Evolutionary conservation across 129 eudicot species (phyloP).

Genomic region (Mikania micrantha): DNA sequence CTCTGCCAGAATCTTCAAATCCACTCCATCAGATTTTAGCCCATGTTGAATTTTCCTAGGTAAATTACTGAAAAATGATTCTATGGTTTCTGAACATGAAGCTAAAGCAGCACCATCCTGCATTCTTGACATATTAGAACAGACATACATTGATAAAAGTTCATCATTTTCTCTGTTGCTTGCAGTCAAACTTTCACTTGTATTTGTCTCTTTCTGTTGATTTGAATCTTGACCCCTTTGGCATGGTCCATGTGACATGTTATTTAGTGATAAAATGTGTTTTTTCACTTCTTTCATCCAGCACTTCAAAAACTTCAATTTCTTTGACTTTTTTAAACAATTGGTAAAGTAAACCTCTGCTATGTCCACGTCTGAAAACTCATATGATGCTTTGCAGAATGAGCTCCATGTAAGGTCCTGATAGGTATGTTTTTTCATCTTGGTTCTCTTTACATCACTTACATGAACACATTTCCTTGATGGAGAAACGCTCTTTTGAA

Average conservation of each 20-base stretch:
- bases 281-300: conserved; percentile 75
- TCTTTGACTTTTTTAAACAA: conserved; percentile 51
- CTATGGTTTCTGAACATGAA: conserved; percentile 54
- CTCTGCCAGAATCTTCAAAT: conserved; percentile 69
- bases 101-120: conserved; percentile 30
- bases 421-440: conserved; percentile 26
- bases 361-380: conserved; percentile 47
- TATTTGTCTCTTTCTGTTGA: conserved; percentile 19
- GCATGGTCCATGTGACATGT: conserved; percentile 20
- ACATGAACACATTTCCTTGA: conserved; percentile 26
- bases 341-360: conserved; percentile 53
- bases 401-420: conserved; percentile 69
- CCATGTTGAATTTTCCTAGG: conserved; percentile 57
- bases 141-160: conserved; percentile 9
- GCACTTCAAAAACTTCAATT: conserved; percentile 78
- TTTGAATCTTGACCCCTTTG: conserved; percentile 13
- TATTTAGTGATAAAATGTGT: not conserved
- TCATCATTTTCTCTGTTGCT: conserved; percentile 22
- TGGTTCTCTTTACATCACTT: conserved; percentile 45
- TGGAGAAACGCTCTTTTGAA: conserved; percentile 33
- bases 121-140: conserved; percentile 29
- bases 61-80: conserved; percentile 58
- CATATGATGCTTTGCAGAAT: conserved; percentile 55
- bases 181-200: conserved; percentile 12
- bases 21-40: conserved; percentile 60